Percentiles rank a stretch among this genome's conserved stretches.
Conservation (phyloP, 805 yeast species). For the Metschnikowia rubicola region DNA sequence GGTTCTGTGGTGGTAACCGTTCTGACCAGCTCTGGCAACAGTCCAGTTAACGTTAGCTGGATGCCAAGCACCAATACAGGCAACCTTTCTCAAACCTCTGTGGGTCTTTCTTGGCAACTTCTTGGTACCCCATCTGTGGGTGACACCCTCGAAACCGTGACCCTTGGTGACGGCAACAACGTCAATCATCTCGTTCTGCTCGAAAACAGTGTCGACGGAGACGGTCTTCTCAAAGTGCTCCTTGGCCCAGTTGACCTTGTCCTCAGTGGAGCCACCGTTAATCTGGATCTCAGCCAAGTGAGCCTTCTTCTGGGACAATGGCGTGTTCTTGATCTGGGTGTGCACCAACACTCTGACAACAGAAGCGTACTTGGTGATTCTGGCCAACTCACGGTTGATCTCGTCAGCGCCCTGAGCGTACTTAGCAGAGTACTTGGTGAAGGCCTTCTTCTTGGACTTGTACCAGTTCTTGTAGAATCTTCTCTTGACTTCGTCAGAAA, state of each 20-base stretch:
- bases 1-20: slow-evolving; percentile 99
- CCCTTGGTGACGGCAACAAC: slow-evolving; percentile 99
- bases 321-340: slow-evolving; percentile 99
- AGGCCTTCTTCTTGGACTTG: slow-evolving; percentile 99
- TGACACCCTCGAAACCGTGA: slow-evolving; percentile 99
- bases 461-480: slow-evolving; percentile 99
- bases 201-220: slow-evolving; percentile 91
- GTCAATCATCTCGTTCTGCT: slow-evolving; percentile 98
- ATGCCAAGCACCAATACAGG: slow-evolving; percentile 99
- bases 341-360: slow-evolving; percentile 99
- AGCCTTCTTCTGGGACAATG: slow-evolving; percentile 98
- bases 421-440: slow-evolving; percentile 99
- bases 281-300: slow-evolving; percentile 99
- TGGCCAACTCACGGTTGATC: slow-evolving; percentile 93
- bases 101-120: slow-evolving; percentile 99
- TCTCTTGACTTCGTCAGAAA: slow-evolving; percentile 98
- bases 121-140: slow-evolving; percentile 99
- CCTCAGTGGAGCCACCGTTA: slow-evolving; percentile 98
- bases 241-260: slow-evolving; percentile 97
- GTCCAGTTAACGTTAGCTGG: slow-evolving; percentile 99
- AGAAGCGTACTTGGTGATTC: slow-evolving; percentile 96
- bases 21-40: slow-evolving; percentile 99
- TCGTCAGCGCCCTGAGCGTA: slow-evolving; percentile 88
- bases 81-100: slow-evolving; percentile 99
- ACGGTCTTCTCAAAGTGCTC: slow-evolving; percentile 99